Base-by-base conservation (phyloP, 1,284 basidiomycete genomes). In the Leccinum insolens region DNA sequence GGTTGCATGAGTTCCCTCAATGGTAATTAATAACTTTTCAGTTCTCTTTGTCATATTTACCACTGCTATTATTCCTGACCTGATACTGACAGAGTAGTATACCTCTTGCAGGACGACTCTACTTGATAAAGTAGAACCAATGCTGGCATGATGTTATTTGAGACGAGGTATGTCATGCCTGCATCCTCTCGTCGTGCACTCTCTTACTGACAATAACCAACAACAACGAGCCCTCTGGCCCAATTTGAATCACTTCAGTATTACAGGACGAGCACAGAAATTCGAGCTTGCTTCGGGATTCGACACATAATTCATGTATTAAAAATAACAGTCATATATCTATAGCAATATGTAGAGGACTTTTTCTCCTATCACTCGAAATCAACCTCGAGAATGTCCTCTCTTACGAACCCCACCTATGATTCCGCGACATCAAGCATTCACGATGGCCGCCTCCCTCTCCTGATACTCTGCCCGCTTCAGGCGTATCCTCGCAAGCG, bases 371-470 rank as follows among this genome's bases (percentile, higher is more conserved):
- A 11, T 28, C 8, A 12, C n/a, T 25, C 34, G 20, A 52, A 22
- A 17, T 37, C 25, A 28, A 39, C 7, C 17, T 41, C 25, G 44
- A 61, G 22, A 7, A 85, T 85, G 83, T 77, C 80, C 12, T 82
- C 84, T 34, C 71, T 79, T 31, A 80, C 86, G 12, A 77, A 78
- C 58, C 82, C 81, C 34, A 74, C 79, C 58, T 82, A 86, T 63
- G 85, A 85, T 61, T 88, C 88, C 61, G 81, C 15, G 17, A 57
- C 3, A 25, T 52, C 49, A 57, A 28, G 55, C 25, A 28, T 57
- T 25, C 25, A 28, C 25, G 25, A 57, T 57, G 25, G 15, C 55
- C 12, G 55, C 55, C 20, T 57, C 12, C 25, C 55, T 57, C 55
- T 57, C 25, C 25, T 4, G 14, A 25, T 57, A 57, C 15, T 57